phyloP scores from a whole-genome alignment of 75 land plant genomes.

The Cryptomeria japonica region DNA sequence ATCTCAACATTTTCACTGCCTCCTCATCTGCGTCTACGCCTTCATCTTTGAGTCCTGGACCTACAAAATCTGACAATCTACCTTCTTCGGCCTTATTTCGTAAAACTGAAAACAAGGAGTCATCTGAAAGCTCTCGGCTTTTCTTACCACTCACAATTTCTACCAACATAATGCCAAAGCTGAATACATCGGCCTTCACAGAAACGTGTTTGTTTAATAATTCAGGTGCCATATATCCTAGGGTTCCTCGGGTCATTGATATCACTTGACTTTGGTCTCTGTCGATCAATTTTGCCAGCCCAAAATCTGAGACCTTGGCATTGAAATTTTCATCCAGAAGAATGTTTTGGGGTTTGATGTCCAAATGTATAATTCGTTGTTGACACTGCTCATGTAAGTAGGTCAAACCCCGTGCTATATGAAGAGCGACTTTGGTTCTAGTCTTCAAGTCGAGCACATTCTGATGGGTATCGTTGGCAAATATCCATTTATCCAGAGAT shows the following conservation, averaged over 20 bases:
- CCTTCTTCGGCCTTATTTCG: conserved; percentile 8
- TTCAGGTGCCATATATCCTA: conserved; percentile 1
- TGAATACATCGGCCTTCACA: conserved; percentile 19
- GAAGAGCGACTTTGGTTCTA: background rate
- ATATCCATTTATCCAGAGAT: conserved; percentile 3
- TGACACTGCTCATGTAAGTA: conserved; percentile 33
- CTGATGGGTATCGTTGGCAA: background rate
- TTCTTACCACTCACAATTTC: conserved; percentile 22
- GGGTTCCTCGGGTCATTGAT: background rate
- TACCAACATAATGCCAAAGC: conserved; percentile 21
- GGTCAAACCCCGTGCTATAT: conserved; percentile 17
- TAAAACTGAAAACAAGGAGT: background rate
- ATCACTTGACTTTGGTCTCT: background rate
- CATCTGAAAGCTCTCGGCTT: conserved; percentile 12
- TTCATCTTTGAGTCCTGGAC: background rate
- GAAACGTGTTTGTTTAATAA: background rate
- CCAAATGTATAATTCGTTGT: conserved; percentile 20
- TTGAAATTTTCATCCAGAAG: conserved; percentile 17
- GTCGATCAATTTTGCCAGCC: conserved; percentile 25
- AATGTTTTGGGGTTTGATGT: conserved; percentile 25
- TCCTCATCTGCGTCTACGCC: background rate
- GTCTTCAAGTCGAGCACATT: background rate
- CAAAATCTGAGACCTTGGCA: conserved; percentile 22
- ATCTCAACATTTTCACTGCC: background rate
- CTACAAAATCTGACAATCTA: conserved; percentile 1